A percentile compares a stretch with the other conserved stretches of the same genome.
These are phyloP conservation scores for Phialemonium atrogriseum DNA, from an alignment of 2,329 filamentous ascomycete genomes.

Conservation along the genomic window DNA sequence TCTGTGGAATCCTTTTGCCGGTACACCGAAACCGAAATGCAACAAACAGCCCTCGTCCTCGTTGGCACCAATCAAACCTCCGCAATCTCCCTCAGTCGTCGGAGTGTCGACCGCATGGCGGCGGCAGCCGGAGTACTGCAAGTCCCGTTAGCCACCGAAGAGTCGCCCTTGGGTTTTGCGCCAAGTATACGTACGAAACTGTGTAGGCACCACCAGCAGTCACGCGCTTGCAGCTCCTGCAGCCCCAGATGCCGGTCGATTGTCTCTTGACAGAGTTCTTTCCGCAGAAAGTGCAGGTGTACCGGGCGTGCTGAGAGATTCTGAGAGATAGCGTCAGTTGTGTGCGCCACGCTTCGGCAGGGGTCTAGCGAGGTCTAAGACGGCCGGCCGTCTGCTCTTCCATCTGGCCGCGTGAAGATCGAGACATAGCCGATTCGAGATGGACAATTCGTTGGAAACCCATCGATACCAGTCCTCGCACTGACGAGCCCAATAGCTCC, in stretches of 20 bases:
- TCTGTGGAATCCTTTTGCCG: conserved; percentile 16
- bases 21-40: conserved; percentile 19
- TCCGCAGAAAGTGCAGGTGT: conserved; percentile 97
- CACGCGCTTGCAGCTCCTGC: conserved; percentile 90
- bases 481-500: too few species aligned
- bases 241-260: conserved; percentile 70
- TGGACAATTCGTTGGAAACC: too few species aligned
- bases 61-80: conserved; percentile 73
- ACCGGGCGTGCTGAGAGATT: conserved; percentile 97
- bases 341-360: too few species aligned
- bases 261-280: conserved; percentile 90
- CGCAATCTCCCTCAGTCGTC: conserved; percentile 93
- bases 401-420: too few species aligned
- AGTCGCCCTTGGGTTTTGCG: neutral
- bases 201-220: conserved; percentile 90
- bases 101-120: conserved; percentile 91
- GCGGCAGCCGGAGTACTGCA: conserved; percentile 81
- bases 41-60: conserved; percentile 17
- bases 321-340: too few species aligned
- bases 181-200: conserved; percentile 72
- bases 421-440: too few species aligned
- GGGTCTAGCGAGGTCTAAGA: too few species aligned
- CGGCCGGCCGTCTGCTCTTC: too few species aligned
- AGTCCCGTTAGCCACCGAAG: conserved; percentile 1
- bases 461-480: too few species aligned